Percentiles rank a stretch among this genome's conserved stretches.
Conservation (phyloP, 2,329 filamentous ascomycete genomes). For the Stachybotrys elegans region DNA sequence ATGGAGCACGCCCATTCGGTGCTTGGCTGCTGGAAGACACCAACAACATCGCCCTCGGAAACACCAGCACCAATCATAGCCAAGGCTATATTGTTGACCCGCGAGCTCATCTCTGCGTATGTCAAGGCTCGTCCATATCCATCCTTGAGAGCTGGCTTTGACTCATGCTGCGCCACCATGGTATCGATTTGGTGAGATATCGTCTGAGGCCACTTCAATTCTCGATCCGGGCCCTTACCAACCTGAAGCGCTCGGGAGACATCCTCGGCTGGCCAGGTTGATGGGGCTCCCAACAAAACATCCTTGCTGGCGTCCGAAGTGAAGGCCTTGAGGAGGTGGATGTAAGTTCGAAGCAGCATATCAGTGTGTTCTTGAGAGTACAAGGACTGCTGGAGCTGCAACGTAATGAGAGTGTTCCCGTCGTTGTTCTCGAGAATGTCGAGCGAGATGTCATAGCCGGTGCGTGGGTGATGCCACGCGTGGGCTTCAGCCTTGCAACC, state of each 20-base stretch:
- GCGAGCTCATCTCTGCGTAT: not conserved
- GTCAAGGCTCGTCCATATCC: not conserved
- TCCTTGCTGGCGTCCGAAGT: too few species aligned
- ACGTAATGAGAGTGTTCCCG: not conserved
- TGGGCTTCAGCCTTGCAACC: too few species aligned
- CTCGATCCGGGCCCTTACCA: not conserved
- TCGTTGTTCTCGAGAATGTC: not conserved
- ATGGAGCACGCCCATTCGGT: not conserved
- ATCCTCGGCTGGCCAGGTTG: too few species aligned
- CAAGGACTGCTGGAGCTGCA: not conserved
- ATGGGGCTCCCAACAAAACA: too few species aligned
- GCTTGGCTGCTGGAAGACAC: not conserved
- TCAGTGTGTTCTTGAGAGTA: not conserved
- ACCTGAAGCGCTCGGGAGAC: too few species aligned
- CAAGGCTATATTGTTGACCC: not conserved
- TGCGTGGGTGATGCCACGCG: too few species aligned
- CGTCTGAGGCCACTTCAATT: not conserved
- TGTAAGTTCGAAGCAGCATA: not conserved
- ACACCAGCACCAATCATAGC: not conserved
- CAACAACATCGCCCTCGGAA: not conserved
- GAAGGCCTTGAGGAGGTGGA: too few species aligned
- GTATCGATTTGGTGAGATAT: not conserved
- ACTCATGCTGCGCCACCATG: not conserved
- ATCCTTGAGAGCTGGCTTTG: not conserved
- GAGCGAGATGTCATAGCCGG: too few species aligned